Percentiles rank a stretch among this genome's conserved stretches.
These are phyloP conservation scores for Trichophyton simii DNA, from an alignment of 2,329 filamentous ascomycete genomes.

Conservation along the genomic window DNA sequence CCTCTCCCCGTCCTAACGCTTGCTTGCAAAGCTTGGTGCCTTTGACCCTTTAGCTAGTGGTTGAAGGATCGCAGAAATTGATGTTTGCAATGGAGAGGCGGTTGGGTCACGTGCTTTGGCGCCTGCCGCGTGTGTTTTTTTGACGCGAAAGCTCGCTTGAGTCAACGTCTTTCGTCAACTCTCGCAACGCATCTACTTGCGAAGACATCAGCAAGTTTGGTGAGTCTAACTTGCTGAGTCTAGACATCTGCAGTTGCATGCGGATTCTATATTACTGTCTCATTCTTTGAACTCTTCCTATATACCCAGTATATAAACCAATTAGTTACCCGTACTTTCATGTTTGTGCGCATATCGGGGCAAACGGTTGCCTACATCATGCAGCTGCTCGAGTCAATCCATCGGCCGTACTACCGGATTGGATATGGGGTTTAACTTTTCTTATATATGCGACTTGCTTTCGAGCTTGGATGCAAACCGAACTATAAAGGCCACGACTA, in stretches of 20 bases:
- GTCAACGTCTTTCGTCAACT: not conserved
- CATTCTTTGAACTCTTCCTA: not conserved
- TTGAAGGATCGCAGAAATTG: not conserved
- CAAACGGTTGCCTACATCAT: not conserved
- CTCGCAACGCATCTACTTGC: not conserved
- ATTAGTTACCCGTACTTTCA: not conserved
- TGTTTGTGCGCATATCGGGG: not conserved
- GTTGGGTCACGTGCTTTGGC: not conserved
- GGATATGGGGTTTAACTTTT: conserved; percentile 45
- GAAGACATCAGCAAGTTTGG: not conserved
- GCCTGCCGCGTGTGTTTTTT: not conserved
- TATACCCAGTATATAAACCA: not conserved
- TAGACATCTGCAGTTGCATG: too few species aligned
- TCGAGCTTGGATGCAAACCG: conserved; percentile 48
- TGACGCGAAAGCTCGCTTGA: not conserved
- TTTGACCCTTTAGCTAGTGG: not conserved
- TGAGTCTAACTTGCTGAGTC: too few species aligned
- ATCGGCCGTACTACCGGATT: not conserved
- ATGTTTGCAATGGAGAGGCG: not conserved
- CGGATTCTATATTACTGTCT: not conserved
- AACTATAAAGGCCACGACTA: conserved; percentile 23
- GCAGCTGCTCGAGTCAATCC: not conserved
- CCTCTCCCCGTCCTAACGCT: not conserved
- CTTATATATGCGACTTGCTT: conserved; percentile 60
- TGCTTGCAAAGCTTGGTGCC: not conserved